Percentiles rank a stretch among this genome's conserved stretches.
These are phyloP conservation scores for Alternaria tenuissima DNA, from an alignment of 2,329 filamentous ascomycete genomes.

Conservation along the genomic window DNA sequence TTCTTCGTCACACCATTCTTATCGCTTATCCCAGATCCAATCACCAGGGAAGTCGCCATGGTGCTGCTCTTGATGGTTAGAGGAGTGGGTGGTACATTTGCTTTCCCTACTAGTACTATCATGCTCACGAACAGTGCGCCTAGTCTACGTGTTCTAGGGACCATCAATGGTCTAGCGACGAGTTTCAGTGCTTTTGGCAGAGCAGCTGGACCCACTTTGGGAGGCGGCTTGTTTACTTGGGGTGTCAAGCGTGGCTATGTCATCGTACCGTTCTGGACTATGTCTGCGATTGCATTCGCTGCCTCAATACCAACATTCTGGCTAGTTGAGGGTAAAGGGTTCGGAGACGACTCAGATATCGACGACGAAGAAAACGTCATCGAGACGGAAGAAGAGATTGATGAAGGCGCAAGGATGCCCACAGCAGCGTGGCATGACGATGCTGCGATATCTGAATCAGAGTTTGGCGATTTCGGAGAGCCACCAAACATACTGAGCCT, in stretches of 20 bases:
- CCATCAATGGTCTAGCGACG: slow-evolving; percentile 89
- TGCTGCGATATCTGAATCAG: slow-evolving; percentile 43
- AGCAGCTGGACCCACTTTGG: slow-evolving; percentile 77
- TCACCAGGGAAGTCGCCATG: slow-evolving; percentile 66
- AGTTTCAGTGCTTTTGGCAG: slow-evolving; percentile 81
- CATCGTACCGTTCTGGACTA: slow-evolving; percentile 80
- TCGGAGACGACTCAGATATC: slow-evolving; percentile 55
- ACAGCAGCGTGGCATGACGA: slow-evolving; percentile 14
- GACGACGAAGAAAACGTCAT: slow-evolving; percentile 46
- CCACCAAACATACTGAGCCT: slow-evolving; percentile 46
- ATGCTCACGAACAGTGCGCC: slow-evolving; percentile 86
- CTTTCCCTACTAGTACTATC: slow-evolving; percentile 89
- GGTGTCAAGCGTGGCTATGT: slow-evolving; percentile 80
- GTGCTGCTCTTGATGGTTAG: slow-evolving; percentile 76
- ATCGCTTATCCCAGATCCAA: slow-evolving; percentile 64
- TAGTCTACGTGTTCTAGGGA: slow-evolving; percentile 80
- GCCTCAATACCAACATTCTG: slow-evolving; percentile 77
- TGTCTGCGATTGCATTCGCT: slow-evolving; percentile 69
- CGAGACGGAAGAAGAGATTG: slow-evolving; percentile 24
- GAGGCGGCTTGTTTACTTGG: slow-evolving; percentile 76
- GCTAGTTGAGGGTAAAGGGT: slow-evolving; percentile 76
- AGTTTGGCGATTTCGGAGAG: slow-evolving; percentile 46
- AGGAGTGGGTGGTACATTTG: slow-evolving; percentile 78
- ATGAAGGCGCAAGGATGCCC: background rate
- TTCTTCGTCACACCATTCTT: slow-evolving; percentile 87